These are phyloP conservation scores for Erodium maritimum DNA, from an alignment of 345 rosid species.

Conservation along the genomic window DNA sequence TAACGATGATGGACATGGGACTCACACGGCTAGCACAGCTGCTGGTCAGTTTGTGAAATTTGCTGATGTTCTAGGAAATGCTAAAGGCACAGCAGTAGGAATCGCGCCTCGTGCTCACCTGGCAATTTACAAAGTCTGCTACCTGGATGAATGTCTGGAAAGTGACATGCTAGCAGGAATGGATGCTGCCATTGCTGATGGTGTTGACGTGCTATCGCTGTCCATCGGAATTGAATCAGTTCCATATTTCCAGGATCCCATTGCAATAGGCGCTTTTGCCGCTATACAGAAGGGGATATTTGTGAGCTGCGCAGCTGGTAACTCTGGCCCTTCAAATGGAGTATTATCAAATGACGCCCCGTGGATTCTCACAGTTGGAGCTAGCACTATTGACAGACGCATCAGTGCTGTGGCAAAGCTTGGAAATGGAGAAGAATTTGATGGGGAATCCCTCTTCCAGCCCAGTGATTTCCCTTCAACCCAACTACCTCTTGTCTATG, in stretches of 20 bases:
- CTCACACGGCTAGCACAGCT: conserved; percentile 46
- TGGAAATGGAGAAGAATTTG: conserved; percentile 24
- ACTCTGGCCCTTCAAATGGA: conserved; percentile 27
- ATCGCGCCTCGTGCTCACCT: conserved; percentile 50
- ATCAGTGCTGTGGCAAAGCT: conserved; percentile 28
- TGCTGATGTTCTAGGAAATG: conserved; percentile 30
- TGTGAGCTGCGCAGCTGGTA: conserved; percentile 39
- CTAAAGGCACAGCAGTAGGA: conserved; percentile 42
- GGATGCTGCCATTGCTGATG: conserved; percentile 43
- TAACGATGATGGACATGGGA: conserved; percentile 49
- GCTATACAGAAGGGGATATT: conserved; percentile 47
- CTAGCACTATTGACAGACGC: conserved; percentile 43
- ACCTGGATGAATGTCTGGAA: conserved; percentile 31
- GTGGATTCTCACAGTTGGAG: conserved; percentile 52
- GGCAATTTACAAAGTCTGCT: conserved; percentile 49
- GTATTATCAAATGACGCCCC: conserved; percentile 42
- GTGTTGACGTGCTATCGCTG: conserved; percentile 38
- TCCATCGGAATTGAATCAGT: conserved; percentile 27
- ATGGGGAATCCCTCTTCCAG: conserved; percentile 43
- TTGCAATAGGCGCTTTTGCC: conserved; percentile 49
- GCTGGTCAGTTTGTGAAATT: conserved; percentile 29
- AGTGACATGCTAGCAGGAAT: conserved; percentile 39
- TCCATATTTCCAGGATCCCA: conserved; percentile 33
- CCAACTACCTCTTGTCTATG: conserved; percentile 29
- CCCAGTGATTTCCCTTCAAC: conserved; percentile 21